Evolutionary conservation across 73 alveolate species (phyloP).

Genomic region (Stentor roeselii): DNA sequence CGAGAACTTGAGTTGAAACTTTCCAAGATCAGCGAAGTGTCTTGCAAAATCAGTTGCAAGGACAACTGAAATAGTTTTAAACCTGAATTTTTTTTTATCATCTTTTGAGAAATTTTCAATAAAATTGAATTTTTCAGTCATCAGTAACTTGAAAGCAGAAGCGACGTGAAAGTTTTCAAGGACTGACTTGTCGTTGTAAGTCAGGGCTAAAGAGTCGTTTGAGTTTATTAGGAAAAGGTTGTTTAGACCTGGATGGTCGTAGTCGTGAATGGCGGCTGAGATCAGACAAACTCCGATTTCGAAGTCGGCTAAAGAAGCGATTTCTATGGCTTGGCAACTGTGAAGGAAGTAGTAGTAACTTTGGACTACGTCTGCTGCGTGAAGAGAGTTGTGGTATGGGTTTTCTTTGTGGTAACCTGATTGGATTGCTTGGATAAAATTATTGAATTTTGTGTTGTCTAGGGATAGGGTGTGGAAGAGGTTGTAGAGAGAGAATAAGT

Average conservation of each 20-base stretch:
- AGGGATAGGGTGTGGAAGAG: no score
- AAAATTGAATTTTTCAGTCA: not conserved
- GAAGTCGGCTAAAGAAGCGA: not conserved
- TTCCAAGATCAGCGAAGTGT: conserved; percentile 37
- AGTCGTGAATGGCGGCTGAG: conserved; percentile 49
- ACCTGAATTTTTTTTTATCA: not conserved
- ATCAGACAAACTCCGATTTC: not conserved
- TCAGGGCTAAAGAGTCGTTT: conserved; percentile 39
- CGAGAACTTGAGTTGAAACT: conserved; percentile 8
- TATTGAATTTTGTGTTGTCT: no score
- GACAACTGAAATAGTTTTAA: conserved; percentile 24
- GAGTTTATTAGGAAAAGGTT: conserved; percentile 54
- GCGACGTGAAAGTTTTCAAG: not conserved
- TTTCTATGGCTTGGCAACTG: not conserved
- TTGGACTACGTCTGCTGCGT: conserved; percentile 41
- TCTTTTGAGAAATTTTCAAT: not conserved
- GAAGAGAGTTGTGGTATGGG: conserved; percentile 39
- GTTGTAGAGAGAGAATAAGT: no score
- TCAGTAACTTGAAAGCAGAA: not conserved
- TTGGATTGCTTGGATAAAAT: no score
- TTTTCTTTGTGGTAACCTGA: conserved; percentile 34
- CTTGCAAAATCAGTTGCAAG: conserved; percentile 40
- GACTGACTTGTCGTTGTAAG: conserved; percentile 56
- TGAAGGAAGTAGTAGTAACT: not conserved
- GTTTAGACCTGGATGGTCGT: conserved; percentile 66